phyloP scores from a whole-genome alignment of 768 basidiomycete species.

The Leccinellum albellum region DNA sequence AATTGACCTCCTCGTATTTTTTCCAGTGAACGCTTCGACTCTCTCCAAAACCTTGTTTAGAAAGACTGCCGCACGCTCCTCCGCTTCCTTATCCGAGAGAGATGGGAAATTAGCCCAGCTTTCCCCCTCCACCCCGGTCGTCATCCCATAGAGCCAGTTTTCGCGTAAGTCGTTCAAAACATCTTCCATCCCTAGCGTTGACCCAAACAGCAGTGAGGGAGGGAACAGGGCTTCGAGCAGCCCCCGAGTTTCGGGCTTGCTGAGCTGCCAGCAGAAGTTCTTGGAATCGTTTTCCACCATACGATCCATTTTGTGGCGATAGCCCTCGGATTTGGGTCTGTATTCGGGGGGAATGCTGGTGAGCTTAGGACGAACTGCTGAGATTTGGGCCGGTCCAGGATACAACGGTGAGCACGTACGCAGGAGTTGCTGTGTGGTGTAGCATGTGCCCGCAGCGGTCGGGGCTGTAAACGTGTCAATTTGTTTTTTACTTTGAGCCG shows the following conservation, averaged over 20 bases:
- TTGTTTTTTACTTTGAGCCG: neutral
- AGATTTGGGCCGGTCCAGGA: neutral
- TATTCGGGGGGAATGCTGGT: neutral
- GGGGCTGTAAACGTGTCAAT: neutral
- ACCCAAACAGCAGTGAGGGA: neutral
- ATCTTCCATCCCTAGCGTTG: neutral
- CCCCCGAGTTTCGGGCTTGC: neutral
- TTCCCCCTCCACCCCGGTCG: neutral
- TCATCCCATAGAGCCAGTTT: neutral
- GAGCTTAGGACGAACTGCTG: neutral
- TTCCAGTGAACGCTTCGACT: neutral
- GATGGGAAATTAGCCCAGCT: neutral
- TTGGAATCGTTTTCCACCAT: neutral
- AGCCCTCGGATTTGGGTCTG: neutral
- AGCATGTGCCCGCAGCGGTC: neutral
- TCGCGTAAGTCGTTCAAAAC: neutral
- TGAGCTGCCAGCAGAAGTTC: neutral
- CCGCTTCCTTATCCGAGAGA: neutral
- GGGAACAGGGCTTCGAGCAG: neutral
- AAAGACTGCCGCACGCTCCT: neutral
- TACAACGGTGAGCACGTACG: neutral
- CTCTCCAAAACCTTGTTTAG: neutral
- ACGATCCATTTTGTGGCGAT: neutral
- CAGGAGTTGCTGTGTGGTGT: neutral
- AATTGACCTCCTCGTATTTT: neutral